Evolutionary conservation across 805 yeast genomes (phyloP).

Genomic region (Lachancea mirantina): DNA sequence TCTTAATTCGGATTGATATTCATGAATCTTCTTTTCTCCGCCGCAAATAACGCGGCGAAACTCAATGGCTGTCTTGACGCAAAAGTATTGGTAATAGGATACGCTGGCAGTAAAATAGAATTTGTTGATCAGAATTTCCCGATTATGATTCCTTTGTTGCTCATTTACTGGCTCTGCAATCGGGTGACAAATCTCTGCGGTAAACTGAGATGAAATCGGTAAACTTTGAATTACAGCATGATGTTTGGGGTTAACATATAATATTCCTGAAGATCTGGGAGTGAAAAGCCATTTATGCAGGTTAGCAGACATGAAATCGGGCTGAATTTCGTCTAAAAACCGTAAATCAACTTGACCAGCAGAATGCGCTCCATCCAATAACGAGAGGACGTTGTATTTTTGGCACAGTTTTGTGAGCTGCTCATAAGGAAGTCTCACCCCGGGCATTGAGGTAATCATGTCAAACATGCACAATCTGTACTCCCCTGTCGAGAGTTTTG

Average conservation of each 20-base stretch:
- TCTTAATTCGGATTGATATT: conserved; percentile 44
- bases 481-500: conserved; percentile 20
- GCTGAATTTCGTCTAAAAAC: conserved; percentile 35
- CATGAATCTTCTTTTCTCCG: conserved; percentile 47
- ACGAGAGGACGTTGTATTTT: conserved; percentile 41
- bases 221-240: conserved; percentile 46
- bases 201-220: conserved; percentile 46
- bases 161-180: conserved; percentile 8
- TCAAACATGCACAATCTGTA: conserved; percentile 46
- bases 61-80: conserved; percentile 43
- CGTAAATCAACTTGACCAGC: conserved; percentile 47
- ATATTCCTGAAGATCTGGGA: conserved; percentile 51
- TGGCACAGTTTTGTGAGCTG: conserved; percentile 40
- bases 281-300: conserved; percentile 63
- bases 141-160: conserved; percentile 14
- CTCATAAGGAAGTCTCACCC: conserved; percentile 50
- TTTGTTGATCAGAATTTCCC: conserved; percentile 33
- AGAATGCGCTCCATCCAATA: conserved; percentile 70
- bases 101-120: conserved; percentile 48
- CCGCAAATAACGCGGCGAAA: conserved; percentile 45
- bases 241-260: conserved; percentile 49
- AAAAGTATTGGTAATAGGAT: conserved; percentile 37
- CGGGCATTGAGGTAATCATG: conserved; percentile 59
- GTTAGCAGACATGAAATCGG: conserved; percentile 57
- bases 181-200: conserved; percentile 7